Evolutionary conservation across 2,329 filamentous ascomycete genomes (phyloP), one percentile per base, ranked within the genome.

Genomic region (Harringtonia lauricola): DNA sequence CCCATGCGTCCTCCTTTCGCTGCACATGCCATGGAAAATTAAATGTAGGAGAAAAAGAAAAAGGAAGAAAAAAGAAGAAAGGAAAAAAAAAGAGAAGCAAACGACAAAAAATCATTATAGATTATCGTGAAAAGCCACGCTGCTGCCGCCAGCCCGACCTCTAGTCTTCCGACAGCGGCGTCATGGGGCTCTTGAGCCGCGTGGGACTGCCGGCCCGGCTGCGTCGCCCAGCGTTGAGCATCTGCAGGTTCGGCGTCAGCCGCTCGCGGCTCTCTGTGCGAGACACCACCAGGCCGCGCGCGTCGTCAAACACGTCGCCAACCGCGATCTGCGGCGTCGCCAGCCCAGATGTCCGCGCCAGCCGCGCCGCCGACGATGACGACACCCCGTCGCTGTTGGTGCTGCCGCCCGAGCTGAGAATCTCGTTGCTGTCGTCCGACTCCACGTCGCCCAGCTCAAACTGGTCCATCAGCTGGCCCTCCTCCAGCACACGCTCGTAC

Each of bases 401-500:
- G 41, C 19, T 18, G 38, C 38, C 24, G 38, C 24, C 41, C 1
- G 34, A 30, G 49, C 71, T 72, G 55, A 84, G 80, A 52, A 71
- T 67, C 1, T 81, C 76, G 45, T 79, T 76, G 45, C 79, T 76
- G 39, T 81, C 75, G 42, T 79, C 73, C 1, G 78, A 79, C 26
- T 80, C 76, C 9, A 77, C 64, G 15, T 79, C 79, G 24, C 74
- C 78, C 2, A 95, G 73, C 58, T 95, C 89, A 56, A 94, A 90
- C 35, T 87, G 82, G 43, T 75, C 66, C 12, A 66, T 64, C 31
- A 40, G 33, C n/a, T 78, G 75, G 13, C 84, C 88, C 52, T 89
- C 84, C 63, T 95, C 88, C 41, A 94, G 65, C 3, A 95, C 82
- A 26, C 87, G 80, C 57, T 95, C 89, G 57, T 95, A 95, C 3